phyloP scores from a whole-genome alignment of 352 stramenopile species.

The Plasmopara halstedii region DNA sequence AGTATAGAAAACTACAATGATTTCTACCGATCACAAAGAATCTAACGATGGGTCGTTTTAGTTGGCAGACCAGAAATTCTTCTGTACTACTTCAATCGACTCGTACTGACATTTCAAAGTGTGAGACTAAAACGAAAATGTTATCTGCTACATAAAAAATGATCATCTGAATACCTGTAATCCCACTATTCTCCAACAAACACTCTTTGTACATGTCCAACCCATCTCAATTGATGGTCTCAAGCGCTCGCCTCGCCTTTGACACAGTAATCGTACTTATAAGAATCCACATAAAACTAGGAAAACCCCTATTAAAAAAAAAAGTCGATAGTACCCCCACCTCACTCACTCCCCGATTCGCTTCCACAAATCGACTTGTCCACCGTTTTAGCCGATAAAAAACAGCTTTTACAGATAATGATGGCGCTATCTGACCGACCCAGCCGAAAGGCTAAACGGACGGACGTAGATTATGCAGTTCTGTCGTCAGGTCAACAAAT shows the following conservation, averaged over 20 bases:
- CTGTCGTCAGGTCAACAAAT: constrained; percentile 71
- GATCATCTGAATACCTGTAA: too few relatives aligned
- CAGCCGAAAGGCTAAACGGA: constrained; percentile 60
- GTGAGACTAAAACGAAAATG: too few relatives aligned
- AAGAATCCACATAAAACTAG: constrained; percentile 7
- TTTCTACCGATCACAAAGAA: too few relatives aligned
- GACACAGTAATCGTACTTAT: constrained; percentile 25
- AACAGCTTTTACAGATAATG: constrained; percentile 6
- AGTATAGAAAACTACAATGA: too few relatives aligned
- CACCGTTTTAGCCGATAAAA: constrained; percentile 1
- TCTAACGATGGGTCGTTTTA: too few relatives aligned
- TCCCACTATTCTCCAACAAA: too few relatives aligned
- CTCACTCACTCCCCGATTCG: constrained; percentile 25
- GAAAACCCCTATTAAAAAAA: constrained; percentile 23
- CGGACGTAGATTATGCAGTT: constrained; percentile 73
- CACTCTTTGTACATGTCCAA: too few relatives aligned
- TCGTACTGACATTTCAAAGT: too few relatives aligned
- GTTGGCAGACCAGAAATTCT: too few relatives aligned
- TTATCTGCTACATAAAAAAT: too few relatives aligned
- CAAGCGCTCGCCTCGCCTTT: constrained; percentile 7
- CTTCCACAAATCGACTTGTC: constrained; percentile 3
- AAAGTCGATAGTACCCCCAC: constrained; percentile 16
- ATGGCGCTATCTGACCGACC: constrained; percentile 30
- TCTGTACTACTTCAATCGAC: too few relatives aligned
- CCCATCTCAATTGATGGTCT: constrained; percentile 26